Percentiles rank a stretch among this genome's conserved stretches.
Evolutionary conservation across 129 eudicot genomes (phyloP).

Genomic region (Flaveria linearis): DNA sequence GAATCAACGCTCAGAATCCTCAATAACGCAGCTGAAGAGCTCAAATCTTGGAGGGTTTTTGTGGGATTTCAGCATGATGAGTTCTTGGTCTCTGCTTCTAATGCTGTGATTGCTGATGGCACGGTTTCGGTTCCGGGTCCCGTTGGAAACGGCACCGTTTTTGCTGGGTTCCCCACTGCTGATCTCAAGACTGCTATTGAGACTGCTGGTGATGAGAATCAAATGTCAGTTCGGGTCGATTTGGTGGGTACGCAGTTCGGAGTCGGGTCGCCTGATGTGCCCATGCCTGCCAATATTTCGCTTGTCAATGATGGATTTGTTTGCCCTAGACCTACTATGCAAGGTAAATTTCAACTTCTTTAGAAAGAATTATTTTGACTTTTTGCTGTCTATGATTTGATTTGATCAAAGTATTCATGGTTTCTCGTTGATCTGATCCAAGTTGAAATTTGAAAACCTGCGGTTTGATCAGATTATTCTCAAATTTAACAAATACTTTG

Average conservation of each 20-base stretch:
- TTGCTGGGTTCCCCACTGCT: slow-evolving; percentile 74
- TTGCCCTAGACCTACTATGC: slow-evolving; percentile 62
- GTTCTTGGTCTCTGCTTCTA: slow-evolving; percentile 67
- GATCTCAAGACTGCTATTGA: slow-evolving; percentile 78
- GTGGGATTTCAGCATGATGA: slow-evolving; percentile 85
- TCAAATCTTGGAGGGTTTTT: slow-evolving; percentile 71
- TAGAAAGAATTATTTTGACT: background rate
- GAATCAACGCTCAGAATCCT: slow-evolving; percentile 57
- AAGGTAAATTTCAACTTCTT: slow-evolving; percentile 41
- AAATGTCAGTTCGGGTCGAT: slow-evolving; percentile 60
- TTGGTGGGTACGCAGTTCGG: slow-evolving; percentile 91
- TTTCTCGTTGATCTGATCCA: no score
- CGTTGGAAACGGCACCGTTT: slow-evolving; percentile 79
- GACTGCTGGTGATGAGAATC: slow-evolving; percentile 82
- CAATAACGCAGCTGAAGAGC: slow-evolving; percentile 67
- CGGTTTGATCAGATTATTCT: background rate
- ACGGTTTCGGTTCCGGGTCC: slow-evolving; percentile 48
- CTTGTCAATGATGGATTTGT: slow-evolving; percentile 78
- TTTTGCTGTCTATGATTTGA: background rate
- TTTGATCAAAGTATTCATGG: background rate
- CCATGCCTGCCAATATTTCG: slow-evolving; percentile 70
- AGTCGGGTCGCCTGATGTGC: slow-evolving; percentile 49
- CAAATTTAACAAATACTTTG: background rate
- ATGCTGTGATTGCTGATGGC: slow-evolving; percentile 79
- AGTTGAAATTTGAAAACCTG: no score